Percentiles rank a stretch among this genome's conserved stretches.
These are phyloP conservation scores for Aspergillus persii DNA, from an alignment of 2,329 filamentous ascomycete genomes.

Conservation along the genomic window DNA sequence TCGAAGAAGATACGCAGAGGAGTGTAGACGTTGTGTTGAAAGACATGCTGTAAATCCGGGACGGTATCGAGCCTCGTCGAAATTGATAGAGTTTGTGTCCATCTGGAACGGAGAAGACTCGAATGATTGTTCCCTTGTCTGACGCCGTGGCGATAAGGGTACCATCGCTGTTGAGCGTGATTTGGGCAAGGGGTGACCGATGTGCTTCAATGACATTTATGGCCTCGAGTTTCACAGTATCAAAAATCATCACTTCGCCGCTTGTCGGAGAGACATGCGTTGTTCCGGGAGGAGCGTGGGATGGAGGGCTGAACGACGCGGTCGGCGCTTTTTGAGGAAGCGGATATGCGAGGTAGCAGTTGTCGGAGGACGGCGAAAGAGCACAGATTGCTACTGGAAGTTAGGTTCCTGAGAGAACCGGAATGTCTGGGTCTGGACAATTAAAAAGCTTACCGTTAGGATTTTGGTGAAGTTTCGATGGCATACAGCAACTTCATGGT, in stretches of 20 bases:
- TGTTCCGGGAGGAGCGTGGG: slow-evolving; percentile 75
- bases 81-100: slow-evolving; percentile 96
- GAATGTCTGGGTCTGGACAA: background rate
- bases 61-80: slow-evolving; percentile 89
- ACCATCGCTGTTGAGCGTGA: slow-evolving; percentile 88
- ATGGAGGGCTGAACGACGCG: slow-evolving; percentile 58
- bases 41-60: slow-evolving; percentile 96
- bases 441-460: slow-evolving; percentile 58
- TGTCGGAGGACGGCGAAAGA: slow-evolving; percentile 88
- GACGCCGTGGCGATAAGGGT: slow-evolving; percentile 90
- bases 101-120: slow-evolving; percentile 87
- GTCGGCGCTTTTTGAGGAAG: slow-evolving; percentile 65
- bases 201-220: slow-evolving; percentile 96
- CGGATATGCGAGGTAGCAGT: slow-evolving; percentile 93
- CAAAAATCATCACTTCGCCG: slow-evolving; percentile 90
- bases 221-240: slow-evolving; percentile 83
- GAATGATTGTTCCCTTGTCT: slow-evolving; percentile 95
- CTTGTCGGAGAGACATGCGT: slow-evolving; percentile 79
- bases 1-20: slow-evolving; percentile 91
- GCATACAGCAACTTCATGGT: slow-evolving; percentile 96
- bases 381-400: slow-evolving; percentile 71
- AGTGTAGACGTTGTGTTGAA: slow-evolving; percentile 94
- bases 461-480: slow-evolving; percentile 93
- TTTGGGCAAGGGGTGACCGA: slow-evolving; percentile 82
- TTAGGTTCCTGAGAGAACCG: slow-evolving; percentile 9